Base-by-base conservation (phyloP, 495 filamentous ascomycete species). In the Sabuloglossum arenarium region DNA sequence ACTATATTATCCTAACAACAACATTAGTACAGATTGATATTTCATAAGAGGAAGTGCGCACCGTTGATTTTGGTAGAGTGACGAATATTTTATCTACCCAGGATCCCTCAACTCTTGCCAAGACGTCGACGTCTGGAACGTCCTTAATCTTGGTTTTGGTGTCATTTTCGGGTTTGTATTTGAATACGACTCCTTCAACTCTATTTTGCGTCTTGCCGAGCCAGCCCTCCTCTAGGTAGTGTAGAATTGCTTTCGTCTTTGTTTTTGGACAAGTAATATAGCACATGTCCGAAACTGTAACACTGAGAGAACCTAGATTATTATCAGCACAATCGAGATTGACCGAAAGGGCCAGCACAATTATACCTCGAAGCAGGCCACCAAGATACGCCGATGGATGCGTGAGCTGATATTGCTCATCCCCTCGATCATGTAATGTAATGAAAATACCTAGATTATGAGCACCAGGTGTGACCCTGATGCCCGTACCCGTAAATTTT, bases 401-500 rank as follows among this genome's bases (percentile, higher is more conserved):
- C 11, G 85, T 97, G 53, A 98, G 73, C 65, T 94, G 87, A 62
- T 98, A 98, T 60, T 87, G 81, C 66, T 98, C 91, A 65, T 90
- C 76, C 61, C 85, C 76, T 14, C 86, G 77, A 46, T 78, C 79
- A 59, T 85, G 78, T 21, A 97, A 70, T 12, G 81, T 90, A 65
- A 98, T 81, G 67, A 94, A 98, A 58, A 98, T 97, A 45, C 91
- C 91, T 34, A 93, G 72, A 63, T 98, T 98, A 69, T 95, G 87
- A 60, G 86, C 80, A 25, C 91, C 91, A 0, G 91, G 88, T 27
- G 81, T 80, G 39, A 98, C 91, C 62, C 85, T 84, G 62, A 98
- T 78, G 63, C 86, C 89, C 11, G 91, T 95, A 42, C 91, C 91
- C 0, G 90, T 97, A 69, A 98, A 98, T 66, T 97, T 98, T 59